Percentiles rank a stretch among this genome's conserved stretches.
Evolutionary conservation across 805 yeast genomes (phyloP).

Genomic region (Spathaspora gorwiae): DNA sequence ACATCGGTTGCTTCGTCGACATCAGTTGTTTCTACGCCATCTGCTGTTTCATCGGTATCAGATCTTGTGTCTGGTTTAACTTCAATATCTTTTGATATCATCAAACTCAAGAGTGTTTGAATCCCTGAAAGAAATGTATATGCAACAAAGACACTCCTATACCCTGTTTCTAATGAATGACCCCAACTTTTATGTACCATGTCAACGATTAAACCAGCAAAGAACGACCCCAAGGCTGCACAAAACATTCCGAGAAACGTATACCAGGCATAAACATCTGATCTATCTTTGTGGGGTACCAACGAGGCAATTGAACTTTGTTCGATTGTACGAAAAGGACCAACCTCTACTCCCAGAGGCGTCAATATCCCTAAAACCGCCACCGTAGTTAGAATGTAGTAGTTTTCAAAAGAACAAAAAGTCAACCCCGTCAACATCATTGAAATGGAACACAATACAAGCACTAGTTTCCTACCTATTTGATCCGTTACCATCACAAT

Average conservation of each 20-base stretch:
- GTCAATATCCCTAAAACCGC: conserved; percentile 50
- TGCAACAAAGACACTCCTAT: conserved; percentile 24
- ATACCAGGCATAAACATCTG: conserved; percentile 59
- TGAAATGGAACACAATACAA: conserved; percentile 35
- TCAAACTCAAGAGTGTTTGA: conserved; percentile 13
- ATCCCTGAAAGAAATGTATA: conserved; percentile 19
- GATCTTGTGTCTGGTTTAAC: conserved; percentile 1
- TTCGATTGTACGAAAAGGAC: conserved; percentile 56
- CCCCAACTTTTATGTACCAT: conserved; percentile 10
- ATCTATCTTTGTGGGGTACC: conserved; percentile 34
- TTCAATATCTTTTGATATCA: conserved; percentile 16
- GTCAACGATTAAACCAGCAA: conserved; percentile 31
- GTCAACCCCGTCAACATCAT: conserved; percentile 43
- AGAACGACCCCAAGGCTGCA: conserved; percentile 42
- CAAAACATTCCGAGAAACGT: conserved; percentile 45
- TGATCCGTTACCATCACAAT: conserved; percentile 44
- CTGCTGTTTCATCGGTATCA: not conserved
- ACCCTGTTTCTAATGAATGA: conserved; percentile 19
- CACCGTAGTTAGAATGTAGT: conserved; percentile 28
- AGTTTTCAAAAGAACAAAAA: conserved; percentile 31
- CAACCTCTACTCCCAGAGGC: conserved; percentile 57
- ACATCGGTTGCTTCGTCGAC: not conserved
- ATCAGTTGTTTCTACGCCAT: too few species aligned
- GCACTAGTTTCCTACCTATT: conserved; percentile 40
- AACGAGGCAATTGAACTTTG: conserved; percentile 49